Base-by-base conservation (phyloP, 805 yeast species). In the Diddensiella santjacobensis region DNA sequence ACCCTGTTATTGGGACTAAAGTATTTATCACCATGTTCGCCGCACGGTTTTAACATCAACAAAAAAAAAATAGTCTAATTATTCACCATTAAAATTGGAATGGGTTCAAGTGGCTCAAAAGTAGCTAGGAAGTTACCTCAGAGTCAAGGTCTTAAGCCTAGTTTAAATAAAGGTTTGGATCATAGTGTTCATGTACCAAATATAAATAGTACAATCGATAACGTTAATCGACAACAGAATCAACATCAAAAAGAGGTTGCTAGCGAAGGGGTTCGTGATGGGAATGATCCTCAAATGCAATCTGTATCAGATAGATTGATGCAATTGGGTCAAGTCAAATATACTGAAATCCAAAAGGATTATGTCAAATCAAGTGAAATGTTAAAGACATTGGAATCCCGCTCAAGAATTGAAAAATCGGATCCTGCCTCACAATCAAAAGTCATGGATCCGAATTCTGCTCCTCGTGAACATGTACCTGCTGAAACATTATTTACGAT, bases 201-300 rank as follows among this genome's bases (percentile, higher is more conserved):
- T 15, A 3, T 19, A 18, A 26, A 8, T 26, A 8, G 11, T 8
- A 13, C 11, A 13, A 13, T 26, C 8, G n/a, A n/a, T n/a, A n/a
- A n/a, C n/a, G n/a, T n/a, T n/a, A n/a, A n/a, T n/a, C 31, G 13
- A 13, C 31, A 26, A 26, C 31, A 26, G 13, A 26, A 26, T 8
- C 11, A 18, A 23, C 13, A 19, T 26, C 4, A 38, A 37, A 17
- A 11, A 20, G 17, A 23, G 29, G 19, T 22, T 26, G 11, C 26
- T 17, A 5, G 15, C 51, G 71, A 73, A 10, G 20, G 15, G 8
- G 38, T 39, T 11, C 42, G 15, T 6, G 44, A 59, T 81, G 84
- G 6, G 73, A 66, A 5, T 22, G 54, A 54, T 18, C 51, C 42
- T 2, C 49, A 38, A n/a, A 43, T 59, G 3, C 31, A 26, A 26